phyloP scores from a whole-genome alignment of 2,329 filamentous ascomycete genomes.

The Pezicula carpinea region DNA sequence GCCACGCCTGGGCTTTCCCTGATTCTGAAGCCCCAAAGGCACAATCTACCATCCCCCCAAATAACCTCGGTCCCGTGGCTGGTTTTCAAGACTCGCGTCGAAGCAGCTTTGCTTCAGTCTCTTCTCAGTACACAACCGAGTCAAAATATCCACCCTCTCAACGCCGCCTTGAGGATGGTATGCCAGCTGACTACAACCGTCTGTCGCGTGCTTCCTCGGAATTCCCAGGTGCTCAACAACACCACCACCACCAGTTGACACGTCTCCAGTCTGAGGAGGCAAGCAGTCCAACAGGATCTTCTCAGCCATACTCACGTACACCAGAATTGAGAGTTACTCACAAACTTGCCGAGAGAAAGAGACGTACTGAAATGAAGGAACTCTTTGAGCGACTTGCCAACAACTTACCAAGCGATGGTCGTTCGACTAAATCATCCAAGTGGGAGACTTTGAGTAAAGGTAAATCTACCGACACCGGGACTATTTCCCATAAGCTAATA shows the following conservation, averaged over 20 bases:
- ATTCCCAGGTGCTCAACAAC: slow-evolving; percentile 49
- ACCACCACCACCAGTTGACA: slow-evolving; percentile 71
- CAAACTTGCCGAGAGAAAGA: slow-evolving; percentile 79
- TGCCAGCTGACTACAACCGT: slow-evolving; percentile 34
- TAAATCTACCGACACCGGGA: slow-evolving; percentile 34
- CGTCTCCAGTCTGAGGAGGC: slow-evolving; percentile 59
- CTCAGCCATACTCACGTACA: slow-evolving; percentile 76
- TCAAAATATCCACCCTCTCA: slow-evolving; percentile 69
- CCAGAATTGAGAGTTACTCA: slow-evolving; percentile 79
- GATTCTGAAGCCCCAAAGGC: slow-evolving; percentile 60
- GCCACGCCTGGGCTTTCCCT: slow-evolving; percentile 80
- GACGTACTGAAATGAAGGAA: slow-evolving; percentile 83
- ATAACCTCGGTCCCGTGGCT: slow-evolving; percentile 39
- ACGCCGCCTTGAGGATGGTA: slow-evolving; percentile 63
- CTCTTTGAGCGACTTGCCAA: slow-evolving; percentile 55
- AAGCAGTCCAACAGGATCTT: slow-evolving; percentile 44
- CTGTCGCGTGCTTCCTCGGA: slow-evolving; percentile 48
- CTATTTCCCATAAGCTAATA: slow-evolving; percentile 9
- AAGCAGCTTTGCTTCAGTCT: slow-evolving; percentile 74
- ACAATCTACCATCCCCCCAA: slow-evolving; percentile 40
- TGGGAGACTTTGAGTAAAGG: slow-evolving; percentile 87
- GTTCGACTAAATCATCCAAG: slow-evolving; percentile 74
- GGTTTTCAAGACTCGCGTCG: slow-evolving; percentile 60
- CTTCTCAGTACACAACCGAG: slow-evolving; percentile 73
- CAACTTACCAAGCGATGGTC: slow-evolving; percentile 73